phyloP scores from a whole-genome alignment of 345 rosid genomes.

The Heritiera littoralis region DNA sequence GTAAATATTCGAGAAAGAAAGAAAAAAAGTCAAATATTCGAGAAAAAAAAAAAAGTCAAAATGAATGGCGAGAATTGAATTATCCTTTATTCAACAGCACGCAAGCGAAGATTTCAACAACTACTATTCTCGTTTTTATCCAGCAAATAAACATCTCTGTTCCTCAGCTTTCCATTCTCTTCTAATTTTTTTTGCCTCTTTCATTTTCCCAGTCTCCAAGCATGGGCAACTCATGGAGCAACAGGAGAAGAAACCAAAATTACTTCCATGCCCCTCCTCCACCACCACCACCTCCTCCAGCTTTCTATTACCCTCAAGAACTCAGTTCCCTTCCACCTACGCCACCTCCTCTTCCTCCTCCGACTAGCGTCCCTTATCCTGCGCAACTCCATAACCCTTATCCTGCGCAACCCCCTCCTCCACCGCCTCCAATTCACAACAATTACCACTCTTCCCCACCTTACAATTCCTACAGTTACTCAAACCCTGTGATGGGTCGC shows the following conservation, averaged over 20 bases:
- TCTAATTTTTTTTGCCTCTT: not conserved
- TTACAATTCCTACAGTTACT: constrained; percentile 32
- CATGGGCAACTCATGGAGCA: constrained; percentile 73
- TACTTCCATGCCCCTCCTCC: constrained; percentile 36
- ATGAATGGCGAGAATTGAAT: too few relatives aligned
- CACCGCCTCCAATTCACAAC: constrained; percentile 40
- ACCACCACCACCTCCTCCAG: constrained; percentile 29
- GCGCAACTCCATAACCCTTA: constrained; percentile 26
- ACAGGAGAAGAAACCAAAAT: constrained; percentile 52
- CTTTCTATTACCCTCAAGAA: constrained; percentile 31
- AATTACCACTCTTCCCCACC: constrained; percentile 37
- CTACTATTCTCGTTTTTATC: too few relatives aligned
- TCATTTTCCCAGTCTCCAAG: constrained; percentile 6
- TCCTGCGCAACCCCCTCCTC: constrained; percentile 33
- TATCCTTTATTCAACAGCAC: too few relatives aligned
- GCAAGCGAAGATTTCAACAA: too few relatives aligned
- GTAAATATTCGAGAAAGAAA: too few relatives aligned
- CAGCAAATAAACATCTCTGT: too few relatives aligned
- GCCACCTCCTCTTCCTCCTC: constrained; percentile 32
- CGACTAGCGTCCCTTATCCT: constrained; percentile 12
- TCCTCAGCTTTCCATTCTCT: not conserved
- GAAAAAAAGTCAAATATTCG: too few relatives aligned
- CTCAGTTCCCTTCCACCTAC: constrained; percentile 29
- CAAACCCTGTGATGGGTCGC: constrained; percentile 45
- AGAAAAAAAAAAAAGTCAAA: too few relatives aligned